Base-by-base conservation (phyloP, 2,329 filamentous ascomycete species). In the Cercospora sp. region DNA sequence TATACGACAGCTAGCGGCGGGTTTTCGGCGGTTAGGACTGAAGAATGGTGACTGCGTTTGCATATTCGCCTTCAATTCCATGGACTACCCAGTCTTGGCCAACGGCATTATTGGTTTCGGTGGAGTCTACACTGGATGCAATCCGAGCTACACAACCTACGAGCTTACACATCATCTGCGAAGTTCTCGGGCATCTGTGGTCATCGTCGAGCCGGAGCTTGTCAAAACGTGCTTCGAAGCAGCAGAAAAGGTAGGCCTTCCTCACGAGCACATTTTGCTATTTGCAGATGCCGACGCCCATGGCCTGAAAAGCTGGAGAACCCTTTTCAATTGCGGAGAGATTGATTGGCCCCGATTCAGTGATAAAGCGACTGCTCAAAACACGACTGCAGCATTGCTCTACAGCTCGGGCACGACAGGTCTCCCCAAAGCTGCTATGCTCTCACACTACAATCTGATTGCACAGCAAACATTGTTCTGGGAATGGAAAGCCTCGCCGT, bases 361-460 rank as follows among this genome's bases (percentile, higher is more conserved):
- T 70, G 79, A 80, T 65, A 77, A 73, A 71, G 75, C 73, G 13
- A 75, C 61, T 30, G 80, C 77, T 63, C 81, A 80, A 70, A 80
- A 75, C 68, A 89, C 83, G 3, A 80, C 78, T 12, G 87, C 80
- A 13, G 84, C 74, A 67, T 81, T 80, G 71, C 77, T 80, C 9
- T 88, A 86, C 70, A 87, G 83, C 71, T 85, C 82, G 58, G 87
- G 87, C 1, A 89, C 87, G 0, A 88, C 86, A 0, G 69, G 67
- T 21, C 77, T 88, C 2, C 87, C 87, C 0, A 89, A 89, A 74
- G 86, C 85, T 0, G 83, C 85, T 18, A 82, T 82, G 68, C 73
- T 88, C 57, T 85, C 85, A 1, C 88, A 90, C 74, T 79, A 81
- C 67, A 89, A 88, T 71, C 77, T 88, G 18, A 81, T 86, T 24